A percentile compares a stretch with the other conserved stretches of the same genome.
Evolutionary conservation across 1,139 yeast genomes (phyloP).

Genomic region (Candida freyschussii): DNA sequence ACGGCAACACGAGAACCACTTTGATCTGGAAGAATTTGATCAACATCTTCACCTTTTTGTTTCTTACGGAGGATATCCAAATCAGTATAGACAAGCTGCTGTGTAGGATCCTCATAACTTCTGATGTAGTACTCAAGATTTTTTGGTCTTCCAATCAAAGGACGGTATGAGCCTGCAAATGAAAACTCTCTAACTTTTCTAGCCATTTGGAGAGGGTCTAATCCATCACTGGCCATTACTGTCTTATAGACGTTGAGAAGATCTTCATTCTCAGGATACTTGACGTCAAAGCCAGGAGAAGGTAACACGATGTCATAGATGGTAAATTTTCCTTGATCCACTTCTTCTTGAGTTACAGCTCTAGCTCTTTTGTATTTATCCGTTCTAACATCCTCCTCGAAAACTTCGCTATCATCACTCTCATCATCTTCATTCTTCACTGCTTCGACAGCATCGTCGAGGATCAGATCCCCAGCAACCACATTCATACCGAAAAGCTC

Average conservation of each 20-base stretch:
- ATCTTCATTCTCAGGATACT: conserved; percentile 68
- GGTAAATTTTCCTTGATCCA: conserved; percentile 58
- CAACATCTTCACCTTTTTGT: conserved; percentile 32
- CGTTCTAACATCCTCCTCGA: conserved; percentile 61
- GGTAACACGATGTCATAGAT: conserved; percentile 88
- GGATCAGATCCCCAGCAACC: conserved; percentile 80
- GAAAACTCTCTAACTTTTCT: conserved; percentile 86
- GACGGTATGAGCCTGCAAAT: conserved; percentile 84
- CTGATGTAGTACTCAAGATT: conserved; percentile 60
- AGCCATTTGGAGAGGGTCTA: conserved; percentile 82
- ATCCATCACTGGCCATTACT: conserved; percentile 73
- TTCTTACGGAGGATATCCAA: conserved; percentile 54
- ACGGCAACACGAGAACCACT: conserved; percentile 63
- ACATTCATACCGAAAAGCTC: conserved; percentile 64
- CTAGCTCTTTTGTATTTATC: conserved; percentile 27
- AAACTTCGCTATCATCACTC: conserved; percentile 66
- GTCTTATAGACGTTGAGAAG: conserved; percentile 61
- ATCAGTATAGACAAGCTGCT: conserved; percentile 79
- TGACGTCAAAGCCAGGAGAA: conserved; percentile 87
- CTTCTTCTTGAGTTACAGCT: conserved; percentile 50
- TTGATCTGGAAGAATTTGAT: conserved; percentile 33
- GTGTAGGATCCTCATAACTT: conserved; percentile 55
- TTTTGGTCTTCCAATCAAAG: conserved; percentile 63
- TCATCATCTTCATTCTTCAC: conserved; percentile 30
- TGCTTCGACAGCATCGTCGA: conserved; percentile 34